Base-by-base conservation (phyloP, 2,329 filamentous ascomycete genomes). In the Chaetomium sp. region DNA sequence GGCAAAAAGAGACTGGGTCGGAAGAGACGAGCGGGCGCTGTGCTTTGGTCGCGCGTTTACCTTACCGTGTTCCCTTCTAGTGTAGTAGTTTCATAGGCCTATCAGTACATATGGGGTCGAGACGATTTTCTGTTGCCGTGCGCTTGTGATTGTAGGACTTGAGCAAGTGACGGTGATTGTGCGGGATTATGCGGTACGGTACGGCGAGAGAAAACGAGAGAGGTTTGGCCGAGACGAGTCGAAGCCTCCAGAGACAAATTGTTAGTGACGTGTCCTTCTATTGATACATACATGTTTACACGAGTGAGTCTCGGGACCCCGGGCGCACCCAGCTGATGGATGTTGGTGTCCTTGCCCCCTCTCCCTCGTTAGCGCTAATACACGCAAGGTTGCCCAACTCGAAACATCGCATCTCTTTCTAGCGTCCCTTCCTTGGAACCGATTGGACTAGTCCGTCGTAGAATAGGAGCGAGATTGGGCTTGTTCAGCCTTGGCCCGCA, bases 81-180 rank as follows among this genome's bases (percentile, higher is more conserved):
- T 60, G 38, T 62, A 57, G 50, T 55, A 55, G 56, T 51, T 56
- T 51, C 21, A 58, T 57, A 57, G 56, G 23, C n/a, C 38, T 42
- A 16, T 19, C 38, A 42, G 60, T 65, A 65, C 60, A 65, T 63
- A 53, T 27, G 56, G 29, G 25, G 59, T 38, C 54, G 27, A 53
- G 10, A 49, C 23, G 3, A 29, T 2, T 13, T 35, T 35, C 53
- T 12, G 23, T 51, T 25, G 10, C 33, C n/a, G 12, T n/a, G 50
- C 7, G 45, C 10, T 49, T 21, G 23, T 25, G 49, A 47, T 23
- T 42, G 38, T 7, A 42, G 16, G 38, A n/a, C 38, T 19, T 42
- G 4, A 19, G 16, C 13, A 7, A 42, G 16, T 42, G 16, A 42
- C 16, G 38, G 38, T 42, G 16, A 16, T 6, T 16, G 19, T 42